Percentiles rank a stretch among this genome's conserved stretches.
phyloP scores from a whole-genome alignment of 2,329 filamentous ascomycete genomes.

The Chaetomiaceae sp. region DNA sequence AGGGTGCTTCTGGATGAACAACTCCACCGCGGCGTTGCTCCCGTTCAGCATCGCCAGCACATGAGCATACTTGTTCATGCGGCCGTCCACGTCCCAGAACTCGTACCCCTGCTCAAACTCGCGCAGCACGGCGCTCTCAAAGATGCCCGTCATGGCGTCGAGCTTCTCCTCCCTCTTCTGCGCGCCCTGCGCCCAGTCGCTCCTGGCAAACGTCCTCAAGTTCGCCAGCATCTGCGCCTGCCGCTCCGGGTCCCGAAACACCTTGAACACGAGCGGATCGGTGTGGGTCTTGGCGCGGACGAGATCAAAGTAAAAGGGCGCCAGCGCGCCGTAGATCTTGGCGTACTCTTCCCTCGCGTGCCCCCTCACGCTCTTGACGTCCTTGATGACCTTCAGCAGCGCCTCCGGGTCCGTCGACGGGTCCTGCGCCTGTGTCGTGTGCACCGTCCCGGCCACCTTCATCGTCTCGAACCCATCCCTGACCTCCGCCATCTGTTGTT shows the following conservation, averaged over 20 bases:
- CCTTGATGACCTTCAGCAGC: slow-evolving; percentile 65
- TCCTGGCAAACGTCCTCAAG: slow-evolving; percentile 70
- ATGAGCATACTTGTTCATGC: slow-evolving; percentile 84
- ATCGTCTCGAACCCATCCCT: slow-evolving; percentile 78
- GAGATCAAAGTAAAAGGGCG: slow-evolving; percentile 84
- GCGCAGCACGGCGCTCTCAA: slow-evolving; percentile 82
- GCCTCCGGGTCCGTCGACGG: slow-evolving; percentile 56
- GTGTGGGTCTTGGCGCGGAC: slow-evolving; percentile 66
- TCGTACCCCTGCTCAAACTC: slow-evolving; percentile 95
- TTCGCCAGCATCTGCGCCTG: slow-evolving; percentile 88
- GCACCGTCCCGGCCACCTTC: slow-evolving; percentile 42
- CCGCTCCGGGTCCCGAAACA: slow-evolving; percentile 80
- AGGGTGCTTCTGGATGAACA: slow-evolving; percentile 85
- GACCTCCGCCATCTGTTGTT: slow-evolving; percentile 20
- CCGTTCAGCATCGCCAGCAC: slow-evolving; percentile 81
- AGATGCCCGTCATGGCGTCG: slow-evolving; percentile 69
- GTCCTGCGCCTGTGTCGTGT: slow-evolving; percentile 28
- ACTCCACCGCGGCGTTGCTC: slow-evolving; percentile 70
- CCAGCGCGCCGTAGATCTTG: slow-evolving; percentile 81
- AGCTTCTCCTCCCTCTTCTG: slow-evolving; percentile 67
- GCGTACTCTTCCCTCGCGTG: slow-evolving; percentile 86
- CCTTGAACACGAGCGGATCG: slow-evolving; percentile 79
- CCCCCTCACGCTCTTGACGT: slow-evolving; percentile 73
- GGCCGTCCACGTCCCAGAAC: slow-evolving; percentile 78
- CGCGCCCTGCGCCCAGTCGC: slow-evolving; percentile 76